These are phyloP conservation scores for Primulina eburnea DNA, from an alignment of 257 asterid genomes.

Conservation along the genomic window DNA sequence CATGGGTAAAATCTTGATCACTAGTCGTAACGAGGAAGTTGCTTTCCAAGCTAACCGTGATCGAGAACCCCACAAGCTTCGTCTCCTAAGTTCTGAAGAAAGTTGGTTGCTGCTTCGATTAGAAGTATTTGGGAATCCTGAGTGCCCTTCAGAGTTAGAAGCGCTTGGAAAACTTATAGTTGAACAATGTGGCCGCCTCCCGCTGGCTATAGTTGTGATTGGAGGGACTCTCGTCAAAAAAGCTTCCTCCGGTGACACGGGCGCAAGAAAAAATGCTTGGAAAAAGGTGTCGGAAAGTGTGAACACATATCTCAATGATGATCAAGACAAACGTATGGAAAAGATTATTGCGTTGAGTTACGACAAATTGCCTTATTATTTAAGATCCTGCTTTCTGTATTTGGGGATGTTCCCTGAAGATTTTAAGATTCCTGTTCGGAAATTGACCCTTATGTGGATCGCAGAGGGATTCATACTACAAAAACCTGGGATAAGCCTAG, in stretches of 20 bases:
- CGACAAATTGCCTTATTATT: constrained; percentile 31
- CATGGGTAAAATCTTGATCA: constrained; percentile 39
- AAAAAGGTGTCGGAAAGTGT: constrained; percentile 17
- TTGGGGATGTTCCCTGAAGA: constrained; percentile 45
- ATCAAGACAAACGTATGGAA: background rate
- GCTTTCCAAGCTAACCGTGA: constrained; percentile 27
- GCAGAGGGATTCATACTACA: constrained; percentile 47
- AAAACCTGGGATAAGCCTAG: constrained; percentile 20
- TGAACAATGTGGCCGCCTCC: constrained; percentile 38
- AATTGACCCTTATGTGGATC: constrained; percentile 40
- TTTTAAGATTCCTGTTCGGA: constrained; percentile 31
- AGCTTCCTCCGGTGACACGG: background rate
- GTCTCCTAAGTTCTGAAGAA: constrained; percentile 22
- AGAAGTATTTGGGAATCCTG: constrained; percentile 33
- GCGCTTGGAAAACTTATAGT: constrained; percentile 30
- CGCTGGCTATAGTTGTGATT: constrained; percentile 39
- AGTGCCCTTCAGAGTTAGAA: constrained; percentile 23
- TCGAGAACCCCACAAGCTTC: constrained; percentile 30
- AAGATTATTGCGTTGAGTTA: constrained; percentile 42
- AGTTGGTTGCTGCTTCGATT: constrained; percentile 42
- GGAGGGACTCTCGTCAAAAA: constrained; percentile 30
- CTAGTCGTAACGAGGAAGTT: constrained; percentile 37
- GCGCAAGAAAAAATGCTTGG: constrained; percentile 14
- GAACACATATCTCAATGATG: background rate
- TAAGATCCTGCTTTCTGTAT: constrained; percentile 48